Conservation (phyloP, 2,329 filamentous ascomycete species). For the Torrubiella hemipterigena region DNA sequence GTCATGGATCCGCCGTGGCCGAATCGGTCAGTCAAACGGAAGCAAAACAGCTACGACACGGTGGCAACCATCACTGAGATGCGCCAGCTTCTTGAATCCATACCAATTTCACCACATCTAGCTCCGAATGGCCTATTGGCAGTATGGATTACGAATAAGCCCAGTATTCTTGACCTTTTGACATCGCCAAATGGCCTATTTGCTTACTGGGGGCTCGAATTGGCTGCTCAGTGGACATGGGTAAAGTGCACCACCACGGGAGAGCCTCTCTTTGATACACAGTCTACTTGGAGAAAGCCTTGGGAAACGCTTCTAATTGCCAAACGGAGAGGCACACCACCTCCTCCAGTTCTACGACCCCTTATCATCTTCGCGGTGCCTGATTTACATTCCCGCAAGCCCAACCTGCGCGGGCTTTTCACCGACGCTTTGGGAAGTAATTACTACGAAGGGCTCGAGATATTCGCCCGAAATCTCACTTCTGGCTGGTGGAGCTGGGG, state of each 20-base stretch:
- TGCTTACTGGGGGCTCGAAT: slow-evolving; percentile 51
- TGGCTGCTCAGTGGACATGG: slow-evolving; percentile 66
- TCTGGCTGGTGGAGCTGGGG: slow-evolving; percentile 73
- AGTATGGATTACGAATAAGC: slow-evolving; percentile 70
- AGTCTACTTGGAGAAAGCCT: slow-evolving; percentile 57
- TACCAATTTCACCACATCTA: slow-evolving; percentile 46
- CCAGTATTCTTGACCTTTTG: slow-evolving; percentile 43
- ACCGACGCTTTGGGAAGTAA: slow-evolving; percentile 37
- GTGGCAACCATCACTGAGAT: slow-evolving; percentile 34
- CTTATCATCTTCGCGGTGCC: slow-evolving; percentile 59
- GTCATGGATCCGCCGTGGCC: slow-evolving; percentile 74
- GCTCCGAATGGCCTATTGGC: slow-evolving; percentile 46
- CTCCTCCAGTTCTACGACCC: slow-evolving; percentile 13
- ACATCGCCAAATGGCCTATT: slow-evolving; percentile 44
- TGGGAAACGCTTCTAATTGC: slow-evolving; percentile 64
- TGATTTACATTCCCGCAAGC: slow-evolving; percentile 70
- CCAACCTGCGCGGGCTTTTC: slow-evolving; percentile 53
- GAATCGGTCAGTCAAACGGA: slow-evolving; percentile 59
- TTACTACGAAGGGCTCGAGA: slow-evolving; percentile 51
- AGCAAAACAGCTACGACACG: slow-evolving; percentile 35
- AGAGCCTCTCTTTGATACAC: slow-evolving; percentile 49
- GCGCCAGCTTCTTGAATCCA: slow-evolving; percentile 32
- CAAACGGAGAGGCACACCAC: slow-evolving; percentile 22
- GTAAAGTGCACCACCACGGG: slow-evolving; percentile 57
- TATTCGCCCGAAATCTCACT: slow-evolving; percentile 65